Base-by-base conservation (phyloP, 2,329 filamentous ascomycete genomes). In the Juglanconis oblonga region DNA sequence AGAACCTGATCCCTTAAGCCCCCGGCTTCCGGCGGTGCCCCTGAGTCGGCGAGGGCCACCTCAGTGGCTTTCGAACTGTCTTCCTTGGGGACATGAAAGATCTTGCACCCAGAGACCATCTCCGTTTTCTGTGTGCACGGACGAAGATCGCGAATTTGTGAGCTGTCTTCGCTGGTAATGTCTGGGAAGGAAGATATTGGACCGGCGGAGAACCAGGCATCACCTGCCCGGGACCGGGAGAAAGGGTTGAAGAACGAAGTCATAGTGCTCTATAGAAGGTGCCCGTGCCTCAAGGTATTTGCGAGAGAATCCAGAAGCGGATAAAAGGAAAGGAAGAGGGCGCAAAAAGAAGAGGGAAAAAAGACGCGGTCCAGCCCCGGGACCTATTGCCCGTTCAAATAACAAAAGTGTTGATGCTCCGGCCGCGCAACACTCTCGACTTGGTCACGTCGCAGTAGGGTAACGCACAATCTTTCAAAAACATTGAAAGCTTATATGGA, bases 1-100 rank as follows among this genome's bases (percentile, higher is more conserved):
- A 63, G 55, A 6, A 63, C 58, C 31, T 63, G 61, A 31, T 61
- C 61, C 17, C 44, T 52, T n/a, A 63, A 35, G 4, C 54, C 50
- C 11, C 55, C 58, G n/a, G 55, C 52, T 5, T 58, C 52, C n/a
- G 54, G 55, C 3, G 49, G 50, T 32, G 47, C 8, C 2, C 36
- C 58, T 31, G 55, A 53, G 13, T 50, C 54, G 31, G 55, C 51
- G 5, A 63, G 52, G 7, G 11, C 10, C 10, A 63, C 51, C 38
- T 55, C 51, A 14, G 44, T 52, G 44, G 61, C 61, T 13, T 33
- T 45, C 1, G 58, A 36, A 17, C 61, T 63, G 42, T 63, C 57
- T 36, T 62, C 61, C 11, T 55, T 62, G 36, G 61, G 61, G 10
- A 61, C 58, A 17, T 61, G 31, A 1, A 61, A 58, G 3, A 61